Conservation (phyloP, 306 rosid genomes). For the Quercus alba region DNA sequence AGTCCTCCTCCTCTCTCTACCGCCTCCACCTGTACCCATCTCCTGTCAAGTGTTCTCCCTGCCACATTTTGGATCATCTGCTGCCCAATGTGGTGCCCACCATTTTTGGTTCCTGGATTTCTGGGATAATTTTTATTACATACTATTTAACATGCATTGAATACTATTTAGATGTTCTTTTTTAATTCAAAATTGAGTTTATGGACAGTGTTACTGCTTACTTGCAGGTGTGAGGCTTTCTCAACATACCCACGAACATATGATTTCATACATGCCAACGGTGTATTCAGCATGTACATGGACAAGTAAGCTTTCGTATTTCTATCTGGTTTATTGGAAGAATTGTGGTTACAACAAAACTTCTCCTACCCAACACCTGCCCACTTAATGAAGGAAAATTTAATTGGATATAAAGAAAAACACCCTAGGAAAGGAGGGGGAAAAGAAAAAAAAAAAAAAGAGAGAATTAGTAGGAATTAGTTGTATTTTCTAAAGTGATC, state of each 20-base stretch:
- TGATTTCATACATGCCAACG: slow-evolving; percentile 54
- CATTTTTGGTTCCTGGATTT: background rate
- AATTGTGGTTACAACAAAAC: slow-evolving; percentile 1
- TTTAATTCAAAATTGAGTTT: background rate
- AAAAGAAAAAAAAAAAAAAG: no score
- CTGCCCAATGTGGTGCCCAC: no score
- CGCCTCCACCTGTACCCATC: no score
- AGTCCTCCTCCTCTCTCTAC: background rate
- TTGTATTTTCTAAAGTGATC: background rate
- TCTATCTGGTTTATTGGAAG: background rate
- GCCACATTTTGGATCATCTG: no score
- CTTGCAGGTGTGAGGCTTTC: slow-evolving; percentile 59
- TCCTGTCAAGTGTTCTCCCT: no score
- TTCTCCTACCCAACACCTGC: background rate
- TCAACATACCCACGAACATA: slow-evolving; percentile 59
- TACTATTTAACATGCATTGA: background rate
- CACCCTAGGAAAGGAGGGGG: no score
- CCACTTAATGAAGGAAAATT: no score
- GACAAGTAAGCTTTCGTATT: slow-evolving; percentile 37
- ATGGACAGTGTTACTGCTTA: background rate
- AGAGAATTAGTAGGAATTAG: background rate
- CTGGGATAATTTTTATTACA: background rate
- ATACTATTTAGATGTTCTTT: background rate
- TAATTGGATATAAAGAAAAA: no score
- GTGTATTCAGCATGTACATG: slow-evolving; percentile 44